Base-by-base conservation (phyloP, 257 asterid species). In the Parsonsia alboflavescens region DNA sequence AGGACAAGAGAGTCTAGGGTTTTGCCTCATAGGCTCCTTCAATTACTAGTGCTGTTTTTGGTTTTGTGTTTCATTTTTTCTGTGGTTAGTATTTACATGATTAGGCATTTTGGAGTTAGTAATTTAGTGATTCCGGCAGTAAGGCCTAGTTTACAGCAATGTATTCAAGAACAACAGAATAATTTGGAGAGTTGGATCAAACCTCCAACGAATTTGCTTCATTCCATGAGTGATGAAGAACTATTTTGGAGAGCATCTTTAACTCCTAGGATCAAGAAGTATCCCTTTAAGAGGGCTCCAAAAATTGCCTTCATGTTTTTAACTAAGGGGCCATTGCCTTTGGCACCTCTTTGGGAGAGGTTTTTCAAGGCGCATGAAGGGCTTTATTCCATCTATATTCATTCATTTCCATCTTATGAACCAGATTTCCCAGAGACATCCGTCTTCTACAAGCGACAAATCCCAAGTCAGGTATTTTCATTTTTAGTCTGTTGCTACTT, bases 251-350 rank as follows among this genome's bases (percentile, higher is more conserved):
- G 83, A 70, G 89, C 89, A 72, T 83, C 89, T 10, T 41, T 81
- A 61, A 77, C 39, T 8, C 89, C 89, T 0, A 63, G 73, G 53
- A 76, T 83, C 5, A 86, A 83, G 77, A 81, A 83, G 77, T 83
- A 83, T 77, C 89, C 89, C 2, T 86, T 83, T 56, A 67, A 77
- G 48, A 81, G 87, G 82, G 84, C 77, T 70, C 89, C 87, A 7
- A 86, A 86, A 80, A 80, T 83, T 75, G 89, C 88, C 39, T 86
- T 86, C 65, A 83, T 86, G 89, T 83, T 86, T 72, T 81, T 86
- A 83, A 79, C 88, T 17, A 86, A 86, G 70, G 89, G 89, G 44
- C 85, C 86, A 54, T 86, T 86, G 86, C 89, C 89, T 61, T 78
- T 86, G 52, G 80, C 85, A n/a, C 82, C 86, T 59, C 80, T 86